Evolutionary conservation across 2,329 filamentous ascomycete species (phyloP), one percentile per base, ranked within the genome.

Genomic region (Trichoderma citrinoviride): DNA sequence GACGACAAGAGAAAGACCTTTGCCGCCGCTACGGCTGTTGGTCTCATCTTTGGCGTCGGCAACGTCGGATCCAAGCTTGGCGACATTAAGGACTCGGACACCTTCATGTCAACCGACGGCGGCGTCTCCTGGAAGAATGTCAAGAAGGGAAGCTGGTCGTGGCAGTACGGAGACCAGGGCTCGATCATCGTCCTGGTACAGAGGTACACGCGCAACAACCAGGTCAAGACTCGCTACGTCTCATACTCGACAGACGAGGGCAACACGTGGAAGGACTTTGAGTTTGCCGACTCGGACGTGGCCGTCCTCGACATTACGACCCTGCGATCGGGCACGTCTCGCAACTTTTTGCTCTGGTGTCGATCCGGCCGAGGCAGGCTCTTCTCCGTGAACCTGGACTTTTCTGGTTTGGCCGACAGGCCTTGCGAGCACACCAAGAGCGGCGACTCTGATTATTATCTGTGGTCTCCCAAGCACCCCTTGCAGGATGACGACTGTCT

Each of bases 141-240:
- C 67, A 94, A 91, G 78, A 93, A 96, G 77, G 96, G 95, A 6
- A 85, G 84, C 41, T 97, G 93, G 82, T 90, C 90, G 72, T 99
- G 93, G 92, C 92, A 96, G 73, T 97, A 92, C 74, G 96, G 95
- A 65, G 96, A 99, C 71, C 92, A 97, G 75, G 95, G 95, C 29
- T 95, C 92, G 6, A 90, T 98, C 71, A 87, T 98, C 67, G 92
- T 96, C 47, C 89, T 99, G 55, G 93, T 94, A 23, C 86, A 90
- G 72, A 87, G 92, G 65, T 82, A 84, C 15, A 84, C 83, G 60
- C 82, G 86, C 58, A 92, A 90, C 5, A 89, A 90, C 68, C 78
- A 82, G 1, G 79, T 93, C 60, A 87, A 85, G 73, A 91, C 90
- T 2, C 86, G 91, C 61, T 79, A 80, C 2, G 78, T 96, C 46